Evolutionary conservation across 2,329 filamentous ascomycete species (phyloP).

Genomic region (Niveomyces coronatus): DNA sequence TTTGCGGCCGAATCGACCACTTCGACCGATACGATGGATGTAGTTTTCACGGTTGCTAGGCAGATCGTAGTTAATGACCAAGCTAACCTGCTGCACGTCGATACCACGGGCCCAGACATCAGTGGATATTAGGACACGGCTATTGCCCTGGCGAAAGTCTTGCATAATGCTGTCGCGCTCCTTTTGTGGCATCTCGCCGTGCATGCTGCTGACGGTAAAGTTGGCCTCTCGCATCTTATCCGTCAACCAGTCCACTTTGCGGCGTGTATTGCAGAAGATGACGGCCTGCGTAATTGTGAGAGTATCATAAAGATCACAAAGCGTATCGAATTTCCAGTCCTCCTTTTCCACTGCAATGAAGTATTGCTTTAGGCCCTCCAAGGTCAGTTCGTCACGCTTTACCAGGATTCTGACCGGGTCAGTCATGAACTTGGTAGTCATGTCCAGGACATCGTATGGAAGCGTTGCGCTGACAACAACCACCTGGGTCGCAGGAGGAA

Average conservation of each 20-base stretch:
- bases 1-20: constrained; percentile 91
- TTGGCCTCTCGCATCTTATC: constrained; percentile 99
- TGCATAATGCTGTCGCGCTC: constrained; percentile 99
- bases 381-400: constrained; percentile 96
- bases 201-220: constrained; percentile 98
- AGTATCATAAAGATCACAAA: constrained; percentile 97
- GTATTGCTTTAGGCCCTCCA: constrained; percentile 97
- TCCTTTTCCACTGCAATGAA: constrained; percentile 99
- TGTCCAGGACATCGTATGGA: constrained; percentile 94
- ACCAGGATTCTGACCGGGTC: constrained; percentile 93
- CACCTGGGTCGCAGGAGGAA: constrained; percentile 95
- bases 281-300: constrained; percentile 97
- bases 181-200: constrained; percentile 98
- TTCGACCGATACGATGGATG: constrained; percentile 95
- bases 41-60: constrained; percentile 99
- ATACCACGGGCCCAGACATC: constrained; percentile 98
- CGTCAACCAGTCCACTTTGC: constrained; percentile 98
- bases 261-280: constrained; percentile 98
- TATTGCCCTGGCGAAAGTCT: constrained; percentile 95
- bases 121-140: constrained; percentile 89
- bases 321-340: constrained; percentile 98
- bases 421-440: constrained; percentile 99
- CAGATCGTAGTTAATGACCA: constrained; percentile 98
- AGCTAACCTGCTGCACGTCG: constrained; percentile 93
- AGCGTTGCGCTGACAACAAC: constrained; percentile 95